Evolutionary conservation across 257 asterid genomes (phyloP).

Genomic region (Linaria vulgaris): DNA sequence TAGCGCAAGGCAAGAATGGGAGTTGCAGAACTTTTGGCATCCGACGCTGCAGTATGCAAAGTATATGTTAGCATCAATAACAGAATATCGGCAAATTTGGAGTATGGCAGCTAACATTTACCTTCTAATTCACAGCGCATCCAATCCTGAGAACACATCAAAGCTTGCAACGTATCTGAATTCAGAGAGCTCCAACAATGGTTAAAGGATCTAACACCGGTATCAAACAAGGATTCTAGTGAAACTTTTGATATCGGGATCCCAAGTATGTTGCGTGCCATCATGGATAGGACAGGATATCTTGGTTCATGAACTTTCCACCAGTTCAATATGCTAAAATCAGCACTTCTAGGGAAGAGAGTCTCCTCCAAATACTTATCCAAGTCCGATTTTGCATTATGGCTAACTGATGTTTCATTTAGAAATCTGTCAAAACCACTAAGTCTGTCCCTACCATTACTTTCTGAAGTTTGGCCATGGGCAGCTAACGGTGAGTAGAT

Average conservation of each 20-base stretch:
- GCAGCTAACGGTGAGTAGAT: conserved; percentile 61
- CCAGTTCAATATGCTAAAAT: conserved; percentile 80
- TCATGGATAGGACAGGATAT: conserved; percentile 81
- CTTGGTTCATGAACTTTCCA: conserved; percentile 94
- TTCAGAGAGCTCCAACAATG: conserved; percentile 57
- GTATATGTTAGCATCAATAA: conserved; percentile 24
- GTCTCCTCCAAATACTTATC: conserved; percentile 94
- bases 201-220: conserved; percentile 53
- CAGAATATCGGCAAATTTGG: conserved; percentile 5
- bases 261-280: conserved; percentile 88
- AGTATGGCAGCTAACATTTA: conserved; percentile 25
- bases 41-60: conserved; percentile 32
- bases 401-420: conserved; percentile 57
- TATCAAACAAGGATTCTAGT: conserved; percentile 48
- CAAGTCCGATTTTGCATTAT: conserved; percentile 67
- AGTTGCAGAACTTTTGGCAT: conserved; percentile 30
- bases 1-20: conserved; percentile 34
- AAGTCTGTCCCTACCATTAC: conserved; percentile 59
- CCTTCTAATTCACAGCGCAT: conserved; percentile 62
- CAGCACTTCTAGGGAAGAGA: conserved; percentile 67
- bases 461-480: conserved; percentile 52
- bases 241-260: conserved; percentile 77
- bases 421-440: conserved; percentile 73
- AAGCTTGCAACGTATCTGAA: conserved; percentile 73
- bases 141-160: conserved; percentile 94